These are phyloP conservation scores for Citrus cavaleriei DNA, from an alignment of 345 rosid genomes.

Conservation along the genomic window DNA sequence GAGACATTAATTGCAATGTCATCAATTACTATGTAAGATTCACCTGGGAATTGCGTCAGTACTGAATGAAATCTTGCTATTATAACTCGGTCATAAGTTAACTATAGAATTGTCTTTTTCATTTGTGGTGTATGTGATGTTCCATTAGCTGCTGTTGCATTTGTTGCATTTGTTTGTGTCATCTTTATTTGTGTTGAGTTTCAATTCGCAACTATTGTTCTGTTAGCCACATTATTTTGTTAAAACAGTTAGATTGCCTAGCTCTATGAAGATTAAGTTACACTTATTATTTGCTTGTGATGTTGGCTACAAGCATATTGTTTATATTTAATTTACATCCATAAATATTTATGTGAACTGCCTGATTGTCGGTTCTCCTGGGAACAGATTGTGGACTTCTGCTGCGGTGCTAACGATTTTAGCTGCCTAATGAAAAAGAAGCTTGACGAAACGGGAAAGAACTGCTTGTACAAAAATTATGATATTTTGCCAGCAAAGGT, in stretches of 20 bases:
- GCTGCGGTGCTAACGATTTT: constrained; percentile 96
- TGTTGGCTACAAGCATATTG: neutral
- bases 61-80: neutral
- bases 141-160: neutral
- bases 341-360: neutral
- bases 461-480: constrained; percentile 73
- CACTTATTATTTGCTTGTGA: neutral
- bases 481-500: constrained; percentile 82
- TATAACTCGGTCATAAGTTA: neutral
- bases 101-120: neutral
- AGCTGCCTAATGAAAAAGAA: constrained; percentile 72
- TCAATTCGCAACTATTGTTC: neutral
- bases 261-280: neutral
- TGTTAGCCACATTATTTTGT: neutral
- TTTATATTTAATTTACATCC: neutral
- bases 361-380: constrained; percentile 16
- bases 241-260: neutral
- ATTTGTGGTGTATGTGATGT: neutral
- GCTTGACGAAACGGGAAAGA: constrained; percentile 83
- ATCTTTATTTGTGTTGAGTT: neutral
- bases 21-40: no score
- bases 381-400: constrained; percentile 86
- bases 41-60: neutral
- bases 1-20: neutral
- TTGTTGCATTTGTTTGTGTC: neutral